phyloP scores from a whole-genome alignment of 1,284 basidiomycete species.

The Malassezia sp. region DNA sequence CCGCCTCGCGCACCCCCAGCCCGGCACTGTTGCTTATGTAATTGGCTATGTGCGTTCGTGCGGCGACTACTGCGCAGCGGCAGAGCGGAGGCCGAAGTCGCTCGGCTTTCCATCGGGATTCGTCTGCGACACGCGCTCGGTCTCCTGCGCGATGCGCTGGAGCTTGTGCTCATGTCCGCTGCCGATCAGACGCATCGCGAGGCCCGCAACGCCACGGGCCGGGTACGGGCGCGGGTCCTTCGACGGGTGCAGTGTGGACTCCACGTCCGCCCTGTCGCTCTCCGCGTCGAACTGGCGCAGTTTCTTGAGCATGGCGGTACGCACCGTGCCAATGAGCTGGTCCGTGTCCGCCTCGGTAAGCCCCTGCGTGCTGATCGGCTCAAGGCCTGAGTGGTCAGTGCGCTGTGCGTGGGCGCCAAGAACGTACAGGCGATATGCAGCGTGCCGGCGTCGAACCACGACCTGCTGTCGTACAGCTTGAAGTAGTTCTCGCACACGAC shows the following conservation, averaged over 20 bases:
- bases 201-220: conserved; percentile 4
- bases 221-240: not conserved
- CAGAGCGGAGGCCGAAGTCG: conserved; percentile 10
- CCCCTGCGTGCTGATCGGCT: conserved; percentile 62
- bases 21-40: not conserved
- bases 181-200: conserved; percentile 9
- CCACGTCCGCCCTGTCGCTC: conserved; percentile 1
- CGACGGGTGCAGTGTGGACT: conserved; percentile 4
- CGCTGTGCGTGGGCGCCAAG: conserved; percentile 10
- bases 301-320: conserved; percentile 22
- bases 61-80: not conserved
- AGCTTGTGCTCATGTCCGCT: conserved; percentile 5
- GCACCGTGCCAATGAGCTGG: conserved; percentile 57
- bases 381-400: conserved; percentile 61
- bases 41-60: not conserved
- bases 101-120: not conserved
- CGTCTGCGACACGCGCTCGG: not conserved
- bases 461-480: conserved; percentile 62
- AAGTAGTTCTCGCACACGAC: conserved; percentile 91
- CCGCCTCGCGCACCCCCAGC: not conserved
- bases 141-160: not conserved
- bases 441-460: conserved; percentile 64
- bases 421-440: conserved; percentile 69
- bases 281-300: conserved; percentile 13
- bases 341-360: conserved; percentile 59